Conservation (phyloP, 2,329 filamentous ascomycete species). For the Alternaria consortialis region DNA sequence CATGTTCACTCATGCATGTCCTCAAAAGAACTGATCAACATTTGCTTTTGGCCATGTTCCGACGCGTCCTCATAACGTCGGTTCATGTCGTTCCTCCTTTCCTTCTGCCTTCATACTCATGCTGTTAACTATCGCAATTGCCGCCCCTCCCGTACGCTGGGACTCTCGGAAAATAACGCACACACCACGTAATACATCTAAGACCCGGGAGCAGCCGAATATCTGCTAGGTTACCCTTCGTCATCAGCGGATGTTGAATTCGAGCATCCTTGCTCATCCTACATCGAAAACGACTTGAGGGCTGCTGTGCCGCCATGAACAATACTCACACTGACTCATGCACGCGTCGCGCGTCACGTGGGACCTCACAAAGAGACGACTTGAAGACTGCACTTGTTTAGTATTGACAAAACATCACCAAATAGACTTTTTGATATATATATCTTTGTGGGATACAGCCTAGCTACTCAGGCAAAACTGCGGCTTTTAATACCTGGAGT, state of each 20-base stretch:
- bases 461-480: background rate
- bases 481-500: background rate
- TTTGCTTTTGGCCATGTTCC: background rate
- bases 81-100: background rate
- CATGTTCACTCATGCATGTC: slow-evolving; percentile 4
- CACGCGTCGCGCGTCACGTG: background rate
- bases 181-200: slow-evolving; percentile 7
- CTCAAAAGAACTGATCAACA: background rate
- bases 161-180: slow-evolving; percentile 16
- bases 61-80: background rate
- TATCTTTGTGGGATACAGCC: background rate
- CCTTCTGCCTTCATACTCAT: background rate
- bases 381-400: background rate
- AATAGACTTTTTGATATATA: background rate
- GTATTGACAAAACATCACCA: background rate
- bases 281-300: background rate
- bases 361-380: background rate
- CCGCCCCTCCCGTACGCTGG: background rate
- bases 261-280: slow-evolving; percentile 7
- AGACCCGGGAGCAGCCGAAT: slow-evolving; percentile 19
- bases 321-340: background rate
- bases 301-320: background rate
- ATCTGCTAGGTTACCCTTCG: slow-evolving; percentile 12
- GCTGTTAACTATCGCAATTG: background rate
- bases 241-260: background rate